phyloP scores from a whole-genome alignment of 768 basidiomycete genomes.

The Auricularia sp. region DNA sequence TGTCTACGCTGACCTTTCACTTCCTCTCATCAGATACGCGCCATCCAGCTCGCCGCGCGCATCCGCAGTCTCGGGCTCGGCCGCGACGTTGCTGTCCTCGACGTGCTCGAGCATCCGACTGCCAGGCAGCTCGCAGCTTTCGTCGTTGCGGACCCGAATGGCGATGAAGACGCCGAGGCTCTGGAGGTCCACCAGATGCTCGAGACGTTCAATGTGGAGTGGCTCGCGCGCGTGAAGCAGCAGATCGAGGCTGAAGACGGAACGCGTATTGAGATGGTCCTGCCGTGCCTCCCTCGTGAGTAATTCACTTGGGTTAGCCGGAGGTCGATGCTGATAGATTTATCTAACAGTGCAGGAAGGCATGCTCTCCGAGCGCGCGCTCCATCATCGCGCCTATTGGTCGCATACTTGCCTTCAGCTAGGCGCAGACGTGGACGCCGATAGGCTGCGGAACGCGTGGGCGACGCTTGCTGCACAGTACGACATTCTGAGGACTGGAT shows the following conservation, averaged over 20 bases:
- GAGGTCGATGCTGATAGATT: background rate
- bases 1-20: background rate
- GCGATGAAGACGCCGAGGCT: background rate
- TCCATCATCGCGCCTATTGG: conserved; percentile 1
- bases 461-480: background rate
- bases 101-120: conserved; percentile 1
- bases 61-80: background rate
- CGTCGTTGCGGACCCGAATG: background rate
- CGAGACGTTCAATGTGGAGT: background rate
- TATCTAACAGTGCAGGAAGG: background rate
- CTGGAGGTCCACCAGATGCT: background rate
- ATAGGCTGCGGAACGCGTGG: background rate
- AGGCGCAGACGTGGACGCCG: background rate
- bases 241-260: background rate
- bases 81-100: background rate
- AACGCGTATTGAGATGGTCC: background rate
- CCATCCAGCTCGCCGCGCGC: background rate
- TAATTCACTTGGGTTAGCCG: background rate
- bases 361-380: background rate
- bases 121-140: background rate
- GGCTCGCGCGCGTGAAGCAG: background rate
- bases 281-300: background rate
- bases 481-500: background rate
- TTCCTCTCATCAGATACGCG: background rate
- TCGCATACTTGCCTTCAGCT: background rate